phyloP scores from a whole-genome alignment of 139 green algal genomes.

The Auxenochlorella pyrenoidosa region DNA sequence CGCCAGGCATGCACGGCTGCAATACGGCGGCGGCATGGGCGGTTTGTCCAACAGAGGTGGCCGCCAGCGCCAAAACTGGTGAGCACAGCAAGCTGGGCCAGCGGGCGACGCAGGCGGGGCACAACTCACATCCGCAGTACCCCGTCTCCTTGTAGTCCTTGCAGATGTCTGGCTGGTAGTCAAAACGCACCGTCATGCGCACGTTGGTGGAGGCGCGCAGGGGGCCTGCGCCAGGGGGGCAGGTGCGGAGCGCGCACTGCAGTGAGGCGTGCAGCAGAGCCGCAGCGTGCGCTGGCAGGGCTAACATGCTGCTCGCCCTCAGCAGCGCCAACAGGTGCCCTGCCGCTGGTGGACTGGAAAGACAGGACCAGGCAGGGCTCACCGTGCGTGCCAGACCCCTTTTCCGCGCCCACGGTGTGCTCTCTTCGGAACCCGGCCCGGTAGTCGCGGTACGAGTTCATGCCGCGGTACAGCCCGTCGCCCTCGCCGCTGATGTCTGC shows the following conservation, averaged over 20 bases:
- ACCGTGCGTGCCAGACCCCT: background rate
- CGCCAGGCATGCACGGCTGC: background rate
- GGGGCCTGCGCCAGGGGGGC: slow-evolving; percentile 61
- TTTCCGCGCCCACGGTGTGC: slow-evolving; percentile 40
- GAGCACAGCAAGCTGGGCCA: too few species aligned
- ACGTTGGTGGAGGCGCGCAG: slow-evolving; percentile 80
- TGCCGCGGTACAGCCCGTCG: slow-evolving; percentile 79
- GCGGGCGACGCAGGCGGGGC: too few species aligned
- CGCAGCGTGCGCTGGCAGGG: too few species aligned
- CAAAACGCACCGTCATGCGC: slow-evolving; percentile 81
- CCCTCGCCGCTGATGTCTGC: slow-evolving; percentile 13
- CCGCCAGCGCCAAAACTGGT: background rate
- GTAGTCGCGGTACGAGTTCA: slow-evolving; percentile 87
- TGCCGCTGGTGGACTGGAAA: background rate
- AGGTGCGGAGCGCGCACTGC: too few species aligned
- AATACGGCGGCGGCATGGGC: too few species aligned
- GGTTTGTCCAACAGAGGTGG: background rate
- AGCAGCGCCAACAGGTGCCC: slow-evolving; percentile 33
- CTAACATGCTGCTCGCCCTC: slow-evolving; percentile 68
- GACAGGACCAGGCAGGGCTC: background rate
- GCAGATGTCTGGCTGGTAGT: slow-evolving; percentile 99
- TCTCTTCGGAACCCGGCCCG: slow-evolving; percentile 75
- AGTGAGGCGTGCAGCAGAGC: too few species aligned
- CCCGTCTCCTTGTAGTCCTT: slow-evolving; percentile 99
- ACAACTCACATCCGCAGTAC: slow-evolving; percentile 35